Percentiles rank a stretch among this genome's conserved stretches.
These are phyloP conservation scores for Mycena olivaceomarginata DNA, from an alignment of 768 basidiomycete species.

Conservation along the genomic window DNA sequence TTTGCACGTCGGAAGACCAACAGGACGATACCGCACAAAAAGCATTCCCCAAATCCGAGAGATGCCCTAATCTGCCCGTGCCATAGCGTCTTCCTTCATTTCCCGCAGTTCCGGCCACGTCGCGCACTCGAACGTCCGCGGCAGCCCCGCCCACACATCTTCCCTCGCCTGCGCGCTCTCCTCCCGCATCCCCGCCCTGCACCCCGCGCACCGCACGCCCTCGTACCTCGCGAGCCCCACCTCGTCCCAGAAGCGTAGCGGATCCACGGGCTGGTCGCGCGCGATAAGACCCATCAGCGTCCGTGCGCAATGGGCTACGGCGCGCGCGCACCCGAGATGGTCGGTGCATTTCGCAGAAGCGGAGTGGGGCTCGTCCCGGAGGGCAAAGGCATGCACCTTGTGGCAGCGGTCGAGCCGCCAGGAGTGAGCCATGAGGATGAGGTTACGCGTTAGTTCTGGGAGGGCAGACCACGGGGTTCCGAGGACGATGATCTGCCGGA, in stretches of 20 bases:
- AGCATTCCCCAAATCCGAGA: no score
- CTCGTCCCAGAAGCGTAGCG: constrained; percentile 1
- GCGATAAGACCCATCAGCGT: neutral
- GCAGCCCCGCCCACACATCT: neutral
- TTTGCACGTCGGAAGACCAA: no score
- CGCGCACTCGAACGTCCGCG: neutral
- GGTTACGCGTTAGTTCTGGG: neutral
- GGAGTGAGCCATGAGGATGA: neutral
- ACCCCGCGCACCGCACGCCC: neutral
- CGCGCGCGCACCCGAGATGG: neutral
- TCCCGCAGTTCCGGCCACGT: neutral
- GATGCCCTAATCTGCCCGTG: neutral
- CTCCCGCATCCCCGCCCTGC: neutral
- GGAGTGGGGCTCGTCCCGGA: neutral
- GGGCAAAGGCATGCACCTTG: neutral
- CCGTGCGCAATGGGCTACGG: neutral
- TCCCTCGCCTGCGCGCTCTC: neutral
- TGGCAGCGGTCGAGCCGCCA: neutral
- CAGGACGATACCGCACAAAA: no score
- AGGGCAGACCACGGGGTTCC: neutral
- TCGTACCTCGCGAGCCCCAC: neutral
- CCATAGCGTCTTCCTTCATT: neutral
- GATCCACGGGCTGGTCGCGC: neutral
- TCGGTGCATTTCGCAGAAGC: neutral
- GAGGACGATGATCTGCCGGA: neutral